Base-by-base conservation (phyloP, 805 yeast genomes). In the Kluyveromyces lactis region DNA sequence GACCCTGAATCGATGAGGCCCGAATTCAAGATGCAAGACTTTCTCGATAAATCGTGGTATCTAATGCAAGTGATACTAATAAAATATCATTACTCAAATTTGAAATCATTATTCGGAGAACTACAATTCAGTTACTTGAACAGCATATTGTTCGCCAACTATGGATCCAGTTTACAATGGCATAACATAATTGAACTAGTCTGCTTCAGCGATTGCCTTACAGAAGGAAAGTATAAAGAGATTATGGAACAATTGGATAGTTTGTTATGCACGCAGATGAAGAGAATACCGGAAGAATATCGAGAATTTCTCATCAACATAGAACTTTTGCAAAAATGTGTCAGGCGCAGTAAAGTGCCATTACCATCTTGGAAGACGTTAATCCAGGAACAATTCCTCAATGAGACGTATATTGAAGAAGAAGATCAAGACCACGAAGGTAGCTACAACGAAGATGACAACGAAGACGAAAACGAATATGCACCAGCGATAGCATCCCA, bases 91-190 rank as follows among this genome's bases (percentile, higher is more conserved):
- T 49, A 43, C 13, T 39, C 38, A 19, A 26, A 36, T 10, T 36
- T 48, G 47, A 17, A 66, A 53, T 38, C 47, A 31, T 15, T 75
- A 3, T 43, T 77, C 4, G 75, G 76, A 2, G 86, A 82, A 49
- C 50, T 78, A 5, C 76, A 77, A 46, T 51, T 79, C 16, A 52
- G 72, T 2, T 81, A 68, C 43, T 37, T 78, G 1, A 61, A 71
- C 40, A 63, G 71, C 31, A 49, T 77, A 1, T 48, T 77, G 1
- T 63, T 81, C 45, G 84, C 81, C 12, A 83, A 81, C 53, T 72
- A 73, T 50, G 73, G 83, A 15, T 75, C 81, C 11, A 69, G 75
- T 15, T 60, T 72, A 16, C 87, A 81, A 47, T 82, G 89, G 89
- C 66, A 72, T 39, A 65, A 63, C 15, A 45, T 80, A 26, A 46